Evolutionary conservation across 2,329 filamentous ascomycete genomes (phyloP).

Genomic region (Alternaria metachromatica): DNA sequence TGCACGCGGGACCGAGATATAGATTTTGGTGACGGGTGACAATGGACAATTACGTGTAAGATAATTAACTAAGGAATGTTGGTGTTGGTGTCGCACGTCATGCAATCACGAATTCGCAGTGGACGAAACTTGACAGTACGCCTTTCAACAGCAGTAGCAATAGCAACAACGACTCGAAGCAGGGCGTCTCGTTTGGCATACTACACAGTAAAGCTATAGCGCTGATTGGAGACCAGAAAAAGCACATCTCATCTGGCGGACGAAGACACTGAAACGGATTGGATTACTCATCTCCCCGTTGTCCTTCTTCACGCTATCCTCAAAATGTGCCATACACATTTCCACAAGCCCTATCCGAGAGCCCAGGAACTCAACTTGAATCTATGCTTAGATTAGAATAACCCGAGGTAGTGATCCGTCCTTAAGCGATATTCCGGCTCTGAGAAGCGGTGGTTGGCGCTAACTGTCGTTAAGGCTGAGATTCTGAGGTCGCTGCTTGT

Average conservation of each 20-base stretch:
- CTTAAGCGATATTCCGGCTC: no score
- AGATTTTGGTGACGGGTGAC: neutral
- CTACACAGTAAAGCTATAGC: neutral
- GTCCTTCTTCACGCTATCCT: neutral
- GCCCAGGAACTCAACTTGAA: no score
- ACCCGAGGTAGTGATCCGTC: no score
- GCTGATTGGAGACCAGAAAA: neutral
- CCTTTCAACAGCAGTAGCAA: neutral
- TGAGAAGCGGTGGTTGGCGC: no score
- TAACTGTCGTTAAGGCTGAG: no score
- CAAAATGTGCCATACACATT: neutral
- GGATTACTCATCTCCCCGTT: neutral
- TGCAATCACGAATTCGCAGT: neutral
- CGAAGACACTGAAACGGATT: neutral
- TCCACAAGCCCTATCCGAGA: neutral
- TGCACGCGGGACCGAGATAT: neutral
- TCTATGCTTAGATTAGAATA: no score
- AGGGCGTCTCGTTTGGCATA: neutral
- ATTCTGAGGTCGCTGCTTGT: no score
- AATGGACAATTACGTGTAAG: neutral
- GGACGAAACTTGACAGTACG: neutral
- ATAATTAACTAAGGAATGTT: rapidly evolving
- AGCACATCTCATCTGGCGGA: neutral
- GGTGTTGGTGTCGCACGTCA: neutral
- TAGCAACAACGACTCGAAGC: neutral